Base-by-base conservation (phyloP, 306 rosid species). In the Geum urbanum region DNA sequence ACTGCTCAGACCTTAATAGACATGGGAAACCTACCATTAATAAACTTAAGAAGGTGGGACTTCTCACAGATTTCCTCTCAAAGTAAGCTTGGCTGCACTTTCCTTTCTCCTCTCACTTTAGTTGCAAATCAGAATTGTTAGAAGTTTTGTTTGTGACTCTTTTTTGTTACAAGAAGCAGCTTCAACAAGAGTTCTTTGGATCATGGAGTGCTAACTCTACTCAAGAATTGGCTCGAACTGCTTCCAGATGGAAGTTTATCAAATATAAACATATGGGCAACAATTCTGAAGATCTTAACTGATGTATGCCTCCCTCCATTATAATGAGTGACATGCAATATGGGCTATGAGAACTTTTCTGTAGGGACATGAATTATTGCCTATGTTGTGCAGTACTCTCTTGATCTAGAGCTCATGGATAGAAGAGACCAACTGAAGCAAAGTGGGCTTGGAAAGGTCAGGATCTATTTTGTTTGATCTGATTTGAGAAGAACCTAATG, bases 111-210 rank as follows among this genome's bases (percentile, higher is more conserved):
- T 91, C 53, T 47, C 63, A 22, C 35, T 45, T 43, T 72, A 54
- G 47, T 44, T 63, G 48, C 59, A 35, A 64, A 66, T 46, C 54
- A 57, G 74, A 55, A 41, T 12, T 19, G 12, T 37, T 63, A 50
- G 70, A 35, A 5, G 62, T 52, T 45, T n/a, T 47, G 10, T 16
- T 46, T n/a, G 41, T 12, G 37, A 20, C 71, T 53, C 51, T 27
- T 15, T 53, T 62, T 46, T 72, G 50, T 48, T 39, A 69, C 86
- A 89, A 96, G 82, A 91, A 89, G 76, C 96, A 89, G 75, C 97
- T 91, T 59, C 97, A 89, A 61, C 86, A 84, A 50, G 97, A 91
- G 60, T 91, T 91, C 76, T n/a, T 77, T 91, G 71, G 97, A 91
- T 78, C 96, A 89, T 58, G 94, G 97, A 76, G 96, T 89, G 75